These are phyloP conservation scores for Nannochloropsis gaditana DNA, from an alignment of 108 stramenopile genomes.

Conservation along the genomic window DNA sequence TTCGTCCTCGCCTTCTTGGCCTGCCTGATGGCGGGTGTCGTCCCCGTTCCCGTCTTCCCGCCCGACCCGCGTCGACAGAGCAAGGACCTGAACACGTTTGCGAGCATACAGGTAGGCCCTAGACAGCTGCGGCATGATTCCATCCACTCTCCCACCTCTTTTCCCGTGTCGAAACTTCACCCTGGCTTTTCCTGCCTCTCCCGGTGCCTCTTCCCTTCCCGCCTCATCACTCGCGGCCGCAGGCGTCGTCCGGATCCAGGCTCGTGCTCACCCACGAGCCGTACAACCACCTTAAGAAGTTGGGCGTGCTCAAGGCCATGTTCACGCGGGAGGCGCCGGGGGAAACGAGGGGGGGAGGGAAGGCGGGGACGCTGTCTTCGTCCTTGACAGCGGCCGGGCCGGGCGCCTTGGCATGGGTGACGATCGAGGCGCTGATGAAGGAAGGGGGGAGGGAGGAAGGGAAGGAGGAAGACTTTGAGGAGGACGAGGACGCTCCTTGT, in stretches of 20 bases:
- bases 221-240: no score
- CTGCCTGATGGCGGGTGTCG: slow-evolving; percentile 63
- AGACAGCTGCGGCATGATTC: no score
- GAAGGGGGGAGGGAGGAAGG: background rate
- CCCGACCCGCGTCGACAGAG: slow-evolving; percentile 48
- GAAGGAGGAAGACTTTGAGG: slow-evolving; percentile 22
- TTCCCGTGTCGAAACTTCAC: background rate
- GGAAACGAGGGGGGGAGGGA: slow-evolving; percentile 91
- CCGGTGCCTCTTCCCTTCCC: background rate
- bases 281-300: no score
- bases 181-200: background rate
- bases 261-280: no score
- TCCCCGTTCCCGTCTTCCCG: slow-evolving; percentile 53
- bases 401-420: no score
- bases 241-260: no score
- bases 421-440: no score
- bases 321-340: slow-evolving; percentile 80
- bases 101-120: background rate
- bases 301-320: no score
- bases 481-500: background rate
- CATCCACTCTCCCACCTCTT: background rate
- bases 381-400: background rate
- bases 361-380: slow-evolving; percentile 62
- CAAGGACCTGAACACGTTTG: slow-evolving; percentile 37
- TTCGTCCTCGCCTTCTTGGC: slow-evolving; percentile 89